Conservation (phyloP, 2,329 filamentous ascomycete species). For the Mariannaea elegans region DNA sequence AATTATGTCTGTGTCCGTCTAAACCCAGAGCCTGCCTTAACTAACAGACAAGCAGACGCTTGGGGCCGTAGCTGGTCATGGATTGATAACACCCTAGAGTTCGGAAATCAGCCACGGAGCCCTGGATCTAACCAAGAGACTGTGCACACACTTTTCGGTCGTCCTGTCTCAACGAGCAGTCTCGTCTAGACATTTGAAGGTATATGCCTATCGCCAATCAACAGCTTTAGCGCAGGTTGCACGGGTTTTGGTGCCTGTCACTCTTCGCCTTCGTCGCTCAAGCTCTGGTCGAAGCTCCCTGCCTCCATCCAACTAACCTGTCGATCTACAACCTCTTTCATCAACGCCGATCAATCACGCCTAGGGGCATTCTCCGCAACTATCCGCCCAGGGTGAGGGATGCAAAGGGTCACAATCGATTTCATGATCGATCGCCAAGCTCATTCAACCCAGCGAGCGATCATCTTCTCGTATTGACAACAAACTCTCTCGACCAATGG, state of each 20-base stretch:
- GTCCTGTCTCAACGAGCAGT: neutral
- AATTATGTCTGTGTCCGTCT: neutral
- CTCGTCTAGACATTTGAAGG: neutral
- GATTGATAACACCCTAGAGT: neutral
- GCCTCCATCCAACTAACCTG: neutral
- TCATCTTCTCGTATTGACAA: slow-evolving; percentile 6
- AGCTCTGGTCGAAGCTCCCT: too few species aligned
- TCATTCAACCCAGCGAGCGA: neutral
- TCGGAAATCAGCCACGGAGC: too few species aligned
- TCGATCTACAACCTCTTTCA: slow-evolving; percentile 16
- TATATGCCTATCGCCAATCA: too few species aligned
- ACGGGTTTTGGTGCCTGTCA: too few species aligned
- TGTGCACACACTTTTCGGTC: too few species aligned
- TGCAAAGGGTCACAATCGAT: neutral
- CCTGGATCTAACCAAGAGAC: too few species aligned
- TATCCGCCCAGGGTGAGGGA: neutral
- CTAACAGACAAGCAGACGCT: slow-evolving; percentile 9
- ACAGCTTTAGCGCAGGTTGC: too few species aligned
- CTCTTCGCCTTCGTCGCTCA: too few species aligned
- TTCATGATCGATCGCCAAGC: slow-evolving; percentile 14
- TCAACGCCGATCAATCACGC: slow-evolving; percentile 10
- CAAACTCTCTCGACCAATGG: neutral
- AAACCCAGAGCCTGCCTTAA: slow-evolving; percentile 4
- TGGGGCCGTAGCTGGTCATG: slow-evolving; percentile 3
- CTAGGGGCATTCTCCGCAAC: slow-evolving; percentile 7